These are phyloP conservation scores for Coemansia sp. DNA, from an alignment of 192 early-diverging fungal species.

Conservation along the genomic window DNA sequence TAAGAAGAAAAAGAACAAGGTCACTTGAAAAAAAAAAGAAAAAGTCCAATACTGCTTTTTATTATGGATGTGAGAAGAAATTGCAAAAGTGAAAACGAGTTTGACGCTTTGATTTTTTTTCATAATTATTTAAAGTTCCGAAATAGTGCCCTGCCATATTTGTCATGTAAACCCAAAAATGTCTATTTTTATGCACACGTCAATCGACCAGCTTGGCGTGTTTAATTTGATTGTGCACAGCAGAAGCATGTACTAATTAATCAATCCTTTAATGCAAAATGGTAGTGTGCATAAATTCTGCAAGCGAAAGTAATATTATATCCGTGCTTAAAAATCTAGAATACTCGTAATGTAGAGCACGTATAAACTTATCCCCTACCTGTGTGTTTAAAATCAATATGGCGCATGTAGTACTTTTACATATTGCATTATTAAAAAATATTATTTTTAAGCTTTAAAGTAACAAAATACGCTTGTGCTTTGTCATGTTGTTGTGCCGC, in stretches of 20 bases:
- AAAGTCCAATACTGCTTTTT: not conserved
- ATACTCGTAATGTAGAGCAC: no score
- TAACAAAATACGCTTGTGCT: no score
- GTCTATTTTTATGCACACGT: not conserved
- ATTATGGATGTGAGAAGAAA: not conserved
- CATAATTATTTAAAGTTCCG: not conserved
- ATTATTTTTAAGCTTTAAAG: no score
- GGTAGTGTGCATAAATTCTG: not conserved
- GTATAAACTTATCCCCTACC: no score
- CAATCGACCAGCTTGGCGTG: no score
- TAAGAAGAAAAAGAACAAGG: no score
- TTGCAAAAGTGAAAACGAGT: not conserved
- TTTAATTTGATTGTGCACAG: no score
- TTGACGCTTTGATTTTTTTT: not conserved
- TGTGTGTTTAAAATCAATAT: no score
- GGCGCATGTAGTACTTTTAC: no score
- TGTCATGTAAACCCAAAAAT: not conserved
- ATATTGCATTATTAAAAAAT: no score
- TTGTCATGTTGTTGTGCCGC: no score
- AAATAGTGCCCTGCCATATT: not conserved
- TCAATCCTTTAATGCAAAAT: not conserved
- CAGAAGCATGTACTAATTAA: no score
- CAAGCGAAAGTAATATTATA: not conserved
- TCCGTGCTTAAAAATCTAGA: not conserved
- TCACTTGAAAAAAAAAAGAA: not conserved